Percentiles rank a stretch among this genome's conserved stretches.
phyloP scores from a whole-genome alignment of 441 rosid species.

The California macrophylla region DNA sequence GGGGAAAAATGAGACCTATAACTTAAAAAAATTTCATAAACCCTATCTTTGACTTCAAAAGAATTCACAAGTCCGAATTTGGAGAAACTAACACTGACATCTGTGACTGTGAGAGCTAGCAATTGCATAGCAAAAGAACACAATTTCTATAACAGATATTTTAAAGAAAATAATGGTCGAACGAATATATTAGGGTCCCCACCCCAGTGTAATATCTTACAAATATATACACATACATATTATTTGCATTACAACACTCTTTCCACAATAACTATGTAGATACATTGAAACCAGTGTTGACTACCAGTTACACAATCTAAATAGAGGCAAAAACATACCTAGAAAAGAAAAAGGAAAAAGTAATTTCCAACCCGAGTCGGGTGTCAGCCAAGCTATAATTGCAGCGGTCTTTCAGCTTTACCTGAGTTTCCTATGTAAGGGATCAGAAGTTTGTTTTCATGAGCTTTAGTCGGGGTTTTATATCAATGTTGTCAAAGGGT shows the following conservation, averaged over 20 bases:
- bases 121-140: no score
- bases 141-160: no score
- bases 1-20: no score
- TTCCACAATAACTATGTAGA: conserved; percentile 3
- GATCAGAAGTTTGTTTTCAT: conserved; percentile 75
- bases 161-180: background rate
- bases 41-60: no score
- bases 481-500: conserved; percentile 51
- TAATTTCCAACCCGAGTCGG: background rate
- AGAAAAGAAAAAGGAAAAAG: background rate
- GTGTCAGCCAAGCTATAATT: background rate
- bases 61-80: no score
- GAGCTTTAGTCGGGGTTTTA: conserved; percentile 66
- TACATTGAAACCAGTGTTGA: conserved; percentile 6
- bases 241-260: conserved; percentile 20
- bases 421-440: conserved; percentile 13
- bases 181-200: background rate
- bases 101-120: no score
- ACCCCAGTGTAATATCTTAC: conserved; percentile 20
- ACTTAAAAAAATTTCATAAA: no score
- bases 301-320: conserved; percentile 26
- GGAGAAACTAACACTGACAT: no score
- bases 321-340: conserved; percentile 5
- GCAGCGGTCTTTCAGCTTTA: conserved; percentile 11
- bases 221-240: conserved; percentile 24